Conservation (phyloP, 331 rosid genomes). For the Pyrus hybrid region DNA sequence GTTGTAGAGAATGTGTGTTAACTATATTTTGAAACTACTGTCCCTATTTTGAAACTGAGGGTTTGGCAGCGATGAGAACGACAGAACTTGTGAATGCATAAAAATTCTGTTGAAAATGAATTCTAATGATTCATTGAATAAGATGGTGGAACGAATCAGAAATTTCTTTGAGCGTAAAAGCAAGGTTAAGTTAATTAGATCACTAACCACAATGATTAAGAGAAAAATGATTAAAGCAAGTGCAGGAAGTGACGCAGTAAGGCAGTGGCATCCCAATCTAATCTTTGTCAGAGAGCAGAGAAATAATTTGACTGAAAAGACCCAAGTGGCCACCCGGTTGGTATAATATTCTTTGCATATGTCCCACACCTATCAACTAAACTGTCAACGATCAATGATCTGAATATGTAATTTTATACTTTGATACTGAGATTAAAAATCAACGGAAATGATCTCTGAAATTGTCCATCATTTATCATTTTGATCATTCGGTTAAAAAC, state of each 20-base stretch:
- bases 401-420: background rate
- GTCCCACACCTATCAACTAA: background rate
- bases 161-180: background rate
- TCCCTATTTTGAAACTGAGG: no score
- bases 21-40: background rate
- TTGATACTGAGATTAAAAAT: no score
- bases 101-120: no score
- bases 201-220: background rate
- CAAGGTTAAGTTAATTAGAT: background rate
- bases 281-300: background rate
- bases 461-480: no score
- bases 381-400: background rate
- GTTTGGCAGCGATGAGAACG: no score
- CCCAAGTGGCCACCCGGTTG: constrained; percentile 2
- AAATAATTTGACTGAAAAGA: constrained; percentile 5
- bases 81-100: no score
- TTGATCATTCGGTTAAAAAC: no score
- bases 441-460: no score
- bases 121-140: no score
- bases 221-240: background rate
- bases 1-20: background rate
- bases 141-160: no score
- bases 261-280: background rate
- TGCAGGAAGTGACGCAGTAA: background rate
- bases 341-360: background rate